Evolutionary conservation across 495 filamentous ascomycete genomes (phyloP), one percentile per base, ranked within the genome.

Genomic region (Aspergillus taichungensis): DNA sequence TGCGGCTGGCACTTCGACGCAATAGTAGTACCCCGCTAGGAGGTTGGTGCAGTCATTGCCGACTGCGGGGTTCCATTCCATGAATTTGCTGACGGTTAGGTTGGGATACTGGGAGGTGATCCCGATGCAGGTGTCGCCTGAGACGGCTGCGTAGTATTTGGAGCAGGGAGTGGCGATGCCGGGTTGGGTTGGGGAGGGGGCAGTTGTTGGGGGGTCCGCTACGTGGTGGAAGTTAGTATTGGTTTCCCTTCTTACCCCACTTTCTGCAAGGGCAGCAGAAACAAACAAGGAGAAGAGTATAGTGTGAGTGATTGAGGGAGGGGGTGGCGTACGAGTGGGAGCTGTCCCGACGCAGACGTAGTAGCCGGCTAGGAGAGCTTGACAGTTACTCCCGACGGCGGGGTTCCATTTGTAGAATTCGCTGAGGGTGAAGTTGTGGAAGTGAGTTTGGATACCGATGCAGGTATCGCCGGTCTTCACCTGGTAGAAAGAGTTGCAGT

Each of bases 181-280:
- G 5, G 37, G 30, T 34, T 60, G 56, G 2, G 51, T 54, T 7
- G 56, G 53, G 5, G 56, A 49, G 29, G 56, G 53, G 12, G 29
- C 40, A 13, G 39, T 32, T 1, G 45, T 24, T 6, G 53, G 14
- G 12, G 45, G 36, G 2, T 39, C 34, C 6, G 47, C 36, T 4
- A n/a, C n/a, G 42, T 43, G 10, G 48, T 37, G 3, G 37, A 18
- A 8, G 49, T 48, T 13, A 43, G 42, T 6, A 39, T 47, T 6
- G 37, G 1, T 4, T 24, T 24, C 18, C 18, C 18, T 24, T 4
- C 18, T 24, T 24, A 24, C 18, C 18, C 18, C 18, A 4, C 18
- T 24, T 24, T 4, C 18, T 24, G 18, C 18, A 24, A 24, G 18
- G 2, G 18, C 18, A 24, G 18, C 18, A 24, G 18, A 24, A 24